Conservation (phyloP, 208 protist genomes). For the Phytomonas sp. region DNA sequence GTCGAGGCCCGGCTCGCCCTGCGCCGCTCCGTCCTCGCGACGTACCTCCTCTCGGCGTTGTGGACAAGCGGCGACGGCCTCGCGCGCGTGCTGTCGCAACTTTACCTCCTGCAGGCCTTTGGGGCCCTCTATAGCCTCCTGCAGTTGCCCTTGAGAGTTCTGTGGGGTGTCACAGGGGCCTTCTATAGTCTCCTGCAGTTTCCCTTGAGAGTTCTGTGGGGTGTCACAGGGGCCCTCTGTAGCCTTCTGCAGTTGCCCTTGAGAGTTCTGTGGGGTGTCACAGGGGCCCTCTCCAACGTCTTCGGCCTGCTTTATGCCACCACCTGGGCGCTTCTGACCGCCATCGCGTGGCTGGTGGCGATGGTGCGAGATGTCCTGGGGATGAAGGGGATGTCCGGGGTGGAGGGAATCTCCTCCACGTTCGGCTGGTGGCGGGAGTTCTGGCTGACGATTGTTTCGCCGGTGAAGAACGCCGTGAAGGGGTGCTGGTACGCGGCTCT, state of each 20-base stretch:
- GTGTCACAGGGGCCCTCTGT: slow-evolving; percentile 38
- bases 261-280: slow-evolving; percentile 27
- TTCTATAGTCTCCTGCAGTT: slow-evolving; percentile 23
- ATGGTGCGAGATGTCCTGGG: slow-evolving; percentile 37
- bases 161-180: slow-evolving; percentile 26
- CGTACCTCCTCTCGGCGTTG: slow-evolving; percentile 62
- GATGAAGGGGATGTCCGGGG: slow-evolving; percentile 46
- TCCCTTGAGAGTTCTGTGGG: slow-evolving; percentile 39
- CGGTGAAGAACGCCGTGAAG: slow-evolving; percentile 72
- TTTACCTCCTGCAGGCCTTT: slow-evolving; percentile 43
- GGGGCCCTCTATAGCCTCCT: slow-evolving; percentile 25
- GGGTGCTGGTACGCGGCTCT: slow-evolving; percentile 67
- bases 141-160: slow-evolving; percentile 33
- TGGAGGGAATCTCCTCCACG: background rate
- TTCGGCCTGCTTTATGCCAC: slow-evolving; percentile 19
- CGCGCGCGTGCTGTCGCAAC: slow-evolving; percentile 44
- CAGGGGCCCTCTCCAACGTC: slow-evolving; percentile 39
- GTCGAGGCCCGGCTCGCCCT: slow-evolving; percentile 57
- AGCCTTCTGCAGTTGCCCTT: slow-evolving; percentile 31
- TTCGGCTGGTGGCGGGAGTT: slow-evolving; percentile 47
- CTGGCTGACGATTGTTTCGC: slow-evolving; percentile 67
- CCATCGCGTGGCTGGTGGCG: slow-evolving; percentile 17
- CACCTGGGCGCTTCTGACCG: slow-evolving; percentile 9
- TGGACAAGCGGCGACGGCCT: slow-evolving; percentile 49
- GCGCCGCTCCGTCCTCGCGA: slow-evolving; percentile 64